Conservation (phyloP, 2,329 filamentous ascomycete genomes). For the Ophiostoma piceae region DNA sequence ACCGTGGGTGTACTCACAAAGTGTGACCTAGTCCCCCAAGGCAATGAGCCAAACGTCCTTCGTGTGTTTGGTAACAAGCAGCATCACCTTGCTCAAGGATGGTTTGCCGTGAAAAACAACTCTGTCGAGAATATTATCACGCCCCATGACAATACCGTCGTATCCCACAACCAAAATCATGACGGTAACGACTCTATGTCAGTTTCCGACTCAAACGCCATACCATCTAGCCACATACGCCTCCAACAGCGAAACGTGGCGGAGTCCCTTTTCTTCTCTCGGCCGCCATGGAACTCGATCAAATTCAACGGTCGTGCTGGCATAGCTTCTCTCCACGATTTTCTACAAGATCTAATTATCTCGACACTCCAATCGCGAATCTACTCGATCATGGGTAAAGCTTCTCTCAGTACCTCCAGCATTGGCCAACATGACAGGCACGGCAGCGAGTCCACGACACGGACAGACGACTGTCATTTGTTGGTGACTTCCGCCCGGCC, state of each 20-base stretch:
- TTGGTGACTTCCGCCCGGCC: background rate
- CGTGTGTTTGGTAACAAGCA: background rate
- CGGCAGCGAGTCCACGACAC: background rate
- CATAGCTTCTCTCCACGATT: background rate
- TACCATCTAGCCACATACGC: background rate
- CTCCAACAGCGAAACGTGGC: background rate
- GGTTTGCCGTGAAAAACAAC: background rate
- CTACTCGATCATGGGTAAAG: background rate
- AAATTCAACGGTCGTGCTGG: background rate
- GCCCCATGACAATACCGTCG: too few relatives aligned
- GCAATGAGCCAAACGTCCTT: background rate
- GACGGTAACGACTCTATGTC: too few relatives aligned
- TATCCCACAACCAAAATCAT: too few relatives aligned
- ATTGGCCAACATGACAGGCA: background rate
- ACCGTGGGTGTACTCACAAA: background rate
- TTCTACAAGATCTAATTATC: background rate
- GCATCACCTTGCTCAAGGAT: background rate
- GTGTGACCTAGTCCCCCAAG: background rate
- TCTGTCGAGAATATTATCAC: too few relatives aligned
- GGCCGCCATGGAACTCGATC: background rate
- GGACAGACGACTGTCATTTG: background rate
- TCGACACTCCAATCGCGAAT: background rate
- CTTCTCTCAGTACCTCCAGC: background rate
- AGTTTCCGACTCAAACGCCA: background rate
- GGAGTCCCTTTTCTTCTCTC: background rate